Evolutionary conservation across 1,284 basidiomycete species (phyloP), one percentile per base, ranked within the genome.

Genomic region (Fomitopsis schrenkii): DNA sequence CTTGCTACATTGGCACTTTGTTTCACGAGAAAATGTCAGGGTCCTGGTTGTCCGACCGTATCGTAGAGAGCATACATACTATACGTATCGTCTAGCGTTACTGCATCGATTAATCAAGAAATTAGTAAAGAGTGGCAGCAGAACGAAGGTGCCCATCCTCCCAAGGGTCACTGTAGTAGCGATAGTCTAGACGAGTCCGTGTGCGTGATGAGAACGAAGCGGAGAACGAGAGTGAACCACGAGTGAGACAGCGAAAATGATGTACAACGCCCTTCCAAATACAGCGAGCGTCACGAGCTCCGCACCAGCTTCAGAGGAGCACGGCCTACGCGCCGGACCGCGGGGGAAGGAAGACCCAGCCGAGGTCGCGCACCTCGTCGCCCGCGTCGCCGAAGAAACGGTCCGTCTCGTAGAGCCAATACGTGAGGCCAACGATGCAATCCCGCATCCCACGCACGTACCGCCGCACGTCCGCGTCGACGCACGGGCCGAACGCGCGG

Each of bases 341-440:
- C 44, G 64, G 63, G 33, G 72, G 64, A 62, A 82, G 65, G 68
- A 87, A 87, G 2, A 87, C 80, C 87, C 86, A 88, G 36, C 86
- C 84, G 70, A 84, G 85, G 7, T 77, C 75, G 65, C 83, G 76
- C 19, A 87, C 81, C 66, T 88, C 83, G 53, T 79, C 79, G 0
- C 83, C 84, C 60, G 80, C 81, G 41, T 77, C 76, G 45, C 83
- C 84, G 60, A 88, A 80, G 66, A 81, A 86, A 55, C 83, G 66
- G 59, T 84, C 78, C 3, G 80, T 84, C 70, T 86, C 84, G 64
- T 87, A 88, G 22, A 79, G 61, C 85, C 85, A 87, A 63, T 87
- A 80, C 17, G 83, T 67, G 17, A 73, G 75, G 1, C 84, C 86
- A 5, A 79, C 75, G 54, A 86, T 75, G 62, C 77, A 83, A 59